Conservation (phyloP, 176 grass and related monocot genomes). For the Poa pratensis region DNA sequence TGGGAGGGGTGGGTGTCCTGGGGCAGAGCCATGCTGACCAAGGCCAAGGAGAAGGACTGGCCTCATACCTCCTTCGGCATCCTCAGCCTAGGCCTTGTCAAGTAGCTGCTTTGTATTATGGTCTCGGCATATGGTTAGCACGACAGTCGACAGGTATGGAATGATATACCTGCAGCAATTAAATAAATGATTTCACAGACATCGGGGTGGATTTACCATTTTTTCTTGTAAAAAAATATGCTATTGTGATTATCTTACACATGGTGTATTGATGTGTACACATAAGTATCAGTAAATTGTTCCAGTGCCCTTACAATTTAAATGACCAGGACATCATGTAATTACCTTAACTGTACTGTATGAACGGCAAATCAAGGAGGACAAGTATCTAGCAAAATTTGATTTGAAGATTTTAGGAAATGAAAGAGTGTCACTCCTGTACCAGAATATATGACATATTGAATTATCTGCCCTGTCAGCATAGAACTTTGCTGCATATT, state of each 20-base stretch:
- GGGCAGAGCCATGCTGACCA: conserved; percentile 72
- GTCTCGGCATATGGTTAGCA: neutral
- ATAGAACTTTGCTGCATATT: neutral
- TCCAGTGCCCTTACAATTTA: neutral
- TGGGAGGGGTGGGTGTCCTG: conserved; percentile 86
- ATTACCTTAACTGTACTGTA: neutral
- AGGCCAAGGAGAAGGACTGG: conserved; percentile 70
- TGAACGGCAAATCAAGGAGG: neutral
- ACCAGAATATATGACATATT: neutral
- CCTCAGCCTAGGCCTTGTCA: conserved; percentile 65
- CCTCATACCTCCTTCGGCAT: conserved; percentile 65
- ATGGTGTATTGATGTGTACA: neutral
- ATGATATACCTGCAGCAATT: neutral
- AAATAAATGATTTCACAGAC: neutral
- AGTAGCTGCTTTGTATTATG: neutral
- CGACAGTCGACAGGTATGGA: neutral
- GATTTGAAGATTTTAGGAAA: neutral
- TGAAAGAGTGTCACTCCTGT: neutral
- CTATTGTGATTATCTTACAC: neutral
- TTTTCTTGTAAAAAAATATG: neutral
- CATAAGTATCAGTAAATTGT: neutral
- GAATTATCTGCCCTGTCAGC: neutral
- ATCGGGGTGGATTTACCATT: neutral
- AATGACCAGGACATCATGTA: neutral
- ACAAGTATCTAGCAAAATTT: neutral